A percentile compares a stretch with the other conserved stretches of the same genome.
Evolutionary conservation across 129 eudicot genomes (phyloP).

Genomic region (Artemisia annua): DNA sequence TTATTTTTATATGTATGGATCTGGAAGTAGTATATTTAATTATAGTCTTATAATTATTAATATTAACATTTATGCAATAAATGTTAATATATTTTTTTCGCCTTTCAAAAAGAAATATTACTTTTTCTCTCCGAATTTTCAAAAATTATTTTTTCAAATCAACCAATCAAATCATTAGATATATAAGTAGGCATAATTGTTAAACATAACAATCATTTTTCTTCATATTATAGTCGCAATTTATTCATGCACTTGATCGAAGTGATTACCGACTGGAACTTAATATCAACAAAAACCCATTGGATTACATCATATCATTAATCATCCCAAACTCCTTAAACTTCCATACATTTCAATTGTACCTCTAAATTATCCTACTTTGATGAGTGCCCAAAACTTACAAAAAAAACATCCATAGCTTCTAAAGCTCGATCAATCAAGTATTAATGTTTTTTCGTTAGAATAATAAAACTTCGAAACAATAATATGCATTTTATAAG

Average conservation of each 20-base stretch:
- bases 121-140: too few species aligned
- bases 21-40: too few species aligned
- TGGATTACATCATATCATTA: constrained; percentile 33
- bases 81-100: too few species aligned
- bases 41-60: too few species aligned
- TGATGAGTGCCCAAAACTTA: constrained; percentile 33
- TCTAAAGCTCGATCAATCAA: constrained; percentile 30
- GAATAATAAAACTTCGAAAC: constrained; percentile 13
- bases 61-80: too few species aligned
- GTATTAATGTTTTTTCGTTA: constrained; percentile 22
- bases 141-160: too few species aligned
- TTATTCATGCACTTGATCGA: neutral
- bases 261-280: neutral
- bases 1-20: too few species aligned
- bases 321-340: constrained; percentile 31
- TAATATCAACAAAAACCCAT: constrained; percentile 24
- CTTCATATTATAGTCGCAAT: too few species aligned
- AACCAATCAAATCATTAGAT: too few species aligned
- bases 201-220: too few species aligned
- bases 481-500: constrained; percentile 18
- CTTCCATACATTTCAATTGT: constrained; percentile 28
- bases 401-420: constrained; percentile 24
- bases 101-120: too few species aligned
- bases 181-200: too few species aligned
- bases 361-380: constrained; percentile 25